A percentile compares a stretch with the other conserved stretches of the same genome.
phyloP scores from a whole-genome alignment of 2,329 filamentous ascomycete genomes.

The Diaporthe citrichinensis region DNA sequence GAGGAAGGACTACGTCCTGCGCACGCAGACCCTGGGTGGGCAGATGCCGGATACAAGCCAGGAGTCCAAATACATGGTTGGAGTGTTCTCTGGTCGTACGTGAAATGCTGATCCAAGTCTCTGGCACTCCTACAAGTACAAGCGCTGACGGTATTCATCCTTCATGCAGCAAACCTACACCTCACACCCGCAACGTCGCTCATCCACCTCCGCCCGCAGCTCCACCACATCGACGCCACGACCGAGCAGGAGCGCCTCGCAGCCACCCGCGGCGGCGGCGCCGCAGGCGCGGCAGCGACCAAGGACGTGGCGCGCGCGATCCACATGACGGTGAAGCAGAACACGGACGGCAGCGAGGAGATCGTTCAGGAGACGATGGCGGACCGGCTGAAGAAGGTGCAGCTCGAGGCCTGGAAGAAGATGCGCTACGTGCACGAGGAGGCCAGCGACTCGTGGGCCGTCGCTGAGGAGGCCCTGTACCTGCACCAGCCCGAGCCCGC shows the following conservation, averaged over 20 bases:
- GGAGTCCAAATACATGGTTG: slow-evolving; percentile 89
- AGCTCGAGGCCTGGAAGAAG: slow-evolving; percentile 85
- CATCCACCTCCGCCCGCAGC: slow-evolving; percentile 90
- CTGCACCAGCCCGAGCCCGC: slow-evolving; percentile 50
- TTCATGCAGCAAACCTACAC: slow-evolving; percentile 79
- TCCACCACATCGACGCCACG: slow-evolving; percentile 91
- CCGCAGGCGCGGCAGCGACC: slow-evolving; percentile 48
- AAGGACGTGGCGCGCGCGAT: slow-evolving; percentile 77
- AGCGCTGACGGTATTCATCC: neutral
- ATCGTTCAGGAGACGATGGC: slow-evolving; percentile 79
- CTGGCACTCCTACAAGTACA: neutral
- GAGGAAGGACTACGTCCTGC: slow-evolving; percentile 78
- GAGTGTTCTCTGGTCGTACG: slow-evolving; percentile 85
- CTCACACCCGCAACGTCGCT: slow-evolving; percentile 87
- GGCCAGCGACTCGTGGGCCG: slow-evolving; percentile 79
- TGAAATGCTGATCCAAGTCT: slow-evolving; percentile 2
- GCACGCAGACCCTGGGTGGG: slow-evolving; percentile 88
- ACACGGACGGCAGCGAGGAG: slow-evolving; percentile 75
- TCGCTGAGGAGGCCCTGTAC: slow-evolving; percentile 82
- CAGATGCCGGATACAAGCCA: slow-evolving; percentile 76
- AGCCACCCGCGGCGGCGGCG: slow-evolving; percentile 55
- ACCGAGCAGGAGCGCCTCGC: slow-evolving; percentile 76
- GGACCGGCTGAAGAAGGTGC: slow-evolving; percentile 81
- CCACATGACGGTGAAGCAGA: slow-evolving; percentile 88
- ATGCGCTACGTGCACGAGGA: slow-evolving; percentile 89